Evolutionary conservation across 2,329 filamentous ascomycete genomes (phyloP), one percentile per base, ranked within the genome.

Genomic region (Talaromyces atroroseus): DNA sequence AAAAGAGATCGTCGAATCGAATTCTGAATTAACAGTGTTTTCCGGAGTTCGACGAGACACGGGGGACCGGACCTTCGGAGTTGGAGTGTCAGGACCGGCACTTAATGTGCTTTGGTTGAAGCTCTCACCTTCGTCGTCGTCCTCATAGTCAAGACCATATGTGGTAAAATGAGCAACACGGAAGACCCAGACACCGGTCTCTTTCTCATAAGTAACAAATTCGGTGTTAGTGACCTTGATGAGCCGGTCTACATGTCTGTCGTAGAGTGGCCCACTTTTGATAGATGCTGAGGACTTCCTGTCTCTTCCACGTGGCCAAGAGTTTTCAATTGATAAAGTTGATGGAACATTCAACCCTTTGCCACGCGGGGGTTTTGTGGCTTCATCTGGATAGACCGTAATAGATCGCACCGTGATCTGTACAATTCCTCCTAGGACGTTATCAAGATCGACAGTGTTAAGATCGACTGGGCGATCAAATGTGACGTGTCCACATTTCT

Each of bases 111-210:
- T 81, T 66, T 78, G 75, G 57, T 74, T 74, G 76, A 76, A 66
- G 76, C 71, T 68, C 74, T 77, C 74, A 59, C 79, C 78, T 64
- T 83, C 83, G 7, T 78, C 78, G 48, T 86, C 78, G 48, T 86
- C 80, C 7, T 83, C 84, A 26, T 89, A 90, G 61, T 92, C 88
- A 54, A 97, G 80, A 42, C 89, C 92, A 68, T 99, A 99, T 1
- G 91, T 96, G 1, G 92, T 97, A 71, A 95, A 99, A 72, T 99
- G 94, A 66, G 92, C 86, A n/a, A 99, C 94, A 10, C 80, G 85
- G 76, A 99, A 99, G 14, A 83, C 83, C 95, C 95, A 99, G 48
- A 89, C 82, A 52, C 92, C 94, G 52, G 85, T 91, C 1, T 89
- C 80, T 57, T 80, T 78, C 61, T 95, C 82, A 71, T 96, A 99